These are phyloP conservation scores for Fusarium pilosicola DNA, from an alignment of 2,329 filamentous ascomycete genomes.

Conservation along the genomic window DNA sequence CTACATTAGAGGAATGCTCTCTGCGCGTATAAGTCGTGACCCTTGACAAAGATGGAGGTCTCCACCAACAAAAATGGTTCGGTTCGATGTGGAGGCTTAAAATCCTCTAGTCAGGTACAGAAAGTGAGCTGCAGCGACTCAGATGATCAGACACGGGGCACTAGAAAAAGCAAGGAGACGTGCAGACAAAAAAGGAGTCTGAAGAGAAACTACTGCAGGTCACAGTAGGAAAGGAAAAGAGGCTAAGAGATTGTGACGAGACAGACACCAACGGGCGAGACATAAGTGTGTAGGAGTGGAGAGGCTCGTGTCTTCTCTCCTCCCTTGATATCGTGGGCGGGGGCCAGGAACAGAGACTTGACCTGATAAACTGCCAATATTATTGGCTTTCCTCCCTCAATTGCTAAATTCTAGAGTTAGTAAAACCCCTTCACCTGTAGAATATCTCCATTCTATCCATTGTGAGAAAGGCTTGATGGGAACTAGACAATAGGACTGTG, in stretches of 20 bases:
- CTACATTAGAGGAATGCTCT: slow-evolving; percentile 32
- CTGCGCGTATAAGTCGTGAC: slow-evolving; percentile 36
- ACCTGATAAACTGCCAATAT: slow-evolving; percentile 36
- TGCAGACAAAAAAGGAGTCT: slow-evolving; percentile 4
- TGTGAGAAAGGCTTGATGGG: not conserved
- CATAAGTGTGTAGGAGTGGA: slow-evolving; percentile 11
- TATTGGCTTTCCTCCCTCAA: slow-evolving; percentile 37
- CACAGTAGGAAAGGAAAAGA: not conserved
- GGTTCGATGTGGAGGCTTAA: not conserved
- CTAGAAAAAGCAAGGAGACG: slow-evolving; percentile 18
- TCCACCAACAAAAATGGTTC: slow-evolving; percentile 5
- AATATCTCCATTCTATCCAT: slow-evolving; percentile 20
- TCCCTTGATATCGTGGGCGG: slow-evolving; percentile 26
- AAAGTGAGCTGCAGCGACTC: slow-evolving; percentile 22
- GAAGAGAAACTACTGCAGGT: slow-evolving; percentile 22
- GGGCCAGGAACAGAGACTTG: slow-evolving; percentile 1
- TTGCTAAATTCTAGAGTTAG: not conserved
- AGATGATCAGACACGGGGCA: slow-evolving; percentile 25
- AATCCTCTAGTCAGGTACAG: slow-evolving; percentile 24
- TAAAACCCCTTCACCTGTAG: slow-evolving; percentile 2
- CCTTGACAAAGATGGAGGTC: slow-evolving; percentile 7
- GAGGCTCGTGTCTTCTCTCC: not conserved
- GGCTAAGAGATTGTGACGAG: slow-evolving; percentile 28
- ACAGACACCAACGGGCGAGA: slow-evolving; percentile 28
- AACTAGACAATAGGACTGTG: slow-evolving; percentile 23